phyloP scores from a whole-genome alignment of 169 alveolate genomes.

The Plasmodium malariae region DNA sequence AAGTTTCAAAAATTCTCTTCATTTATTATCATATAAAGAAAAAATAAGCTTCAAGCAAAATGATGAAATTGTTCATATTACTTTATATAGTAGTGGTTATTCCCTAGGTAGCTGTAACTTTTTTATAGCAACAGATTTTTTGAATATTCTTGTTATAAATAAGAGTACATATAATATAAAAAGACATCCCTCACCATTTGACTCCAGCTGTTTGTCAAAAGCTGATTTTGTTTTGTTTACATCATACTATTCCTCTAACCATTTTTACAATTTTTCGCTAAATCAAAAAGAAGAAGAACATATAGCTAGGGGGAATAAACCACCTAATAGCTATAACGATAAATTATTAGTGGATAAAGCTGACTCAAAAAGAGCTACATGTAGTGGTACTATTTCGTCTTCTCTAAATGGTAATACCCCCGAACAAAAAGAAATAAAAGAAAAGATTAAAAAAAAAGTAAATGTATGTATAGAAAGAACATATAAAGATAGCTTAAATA shows the following conservation, averaged over 20 bases:
- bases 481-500: slow-evolving; percentile 57
- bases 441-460: slow-evolving; percentile 9
- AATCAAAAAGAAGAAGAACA: neutral
- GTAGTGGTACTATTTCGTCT: too few relatives aligned
- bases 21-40: slow-evolving; percentile 73
- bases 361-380: neutral
- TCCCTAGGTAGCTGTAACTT: slow-evolving; percentile 71
- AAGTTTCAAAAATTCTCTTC: slow-evolving; percentile 42
- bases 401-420: too few relatives aligned
- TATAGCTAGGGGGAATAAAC: too few relatives aligned
- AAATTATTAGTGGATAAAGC: neutral
- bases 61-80: slow-evolving; percentile 24
- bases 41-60: slow-evolving; percentile 37
- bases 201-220: slow-evolving; percentile 17
- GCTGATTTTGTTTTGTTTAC: slow-evolving; percentile 59
- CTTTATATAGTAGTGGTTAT: slow-evolving; percentile 63
- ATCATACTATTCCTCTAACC: neutral
- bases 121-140: slow-evolving; percentile 19
- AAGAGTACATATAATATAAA: slow-evolving; percentile 64
- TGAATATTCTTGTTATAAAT: slow-evolving; percentile 31
- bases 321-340: neutral
- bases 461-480: slow-evolving; percentile 26
- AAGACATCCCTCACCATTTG: slow-evolving; percentile 50
- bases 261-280: neutral
- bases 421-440: neutral